Evolutionary conservation across 768 basidiomycete species (phyloP).

Genomic region (Clitopilus hobsonii): DNA sequence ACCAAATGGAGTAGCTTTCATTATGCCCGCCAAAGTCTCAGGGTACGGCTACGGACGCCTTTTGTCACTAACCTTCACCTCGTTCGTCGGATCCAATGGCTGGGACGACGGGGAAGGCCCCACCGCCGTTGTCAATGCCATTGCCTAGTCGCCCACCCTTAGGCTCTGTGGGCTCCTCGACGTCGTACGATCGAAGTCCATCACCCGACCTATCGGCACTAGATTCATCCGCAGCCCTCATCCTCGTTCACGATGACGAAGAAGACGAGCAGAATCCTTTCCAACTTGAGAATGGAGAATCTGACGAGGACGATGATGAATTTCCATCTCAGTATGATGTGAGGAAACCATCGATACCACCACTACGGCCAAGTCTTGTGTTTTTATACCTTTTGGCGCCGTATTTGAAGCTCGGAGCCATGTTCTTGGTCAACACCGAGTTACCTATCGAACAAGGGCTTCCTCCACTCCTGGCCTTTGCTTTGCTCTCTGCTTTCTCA

Average conservation of each 20-base stretch:
- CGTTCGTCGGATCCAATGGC: conserved; percentile 9
- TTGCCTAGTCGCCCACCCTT: conserved; percentile 9
- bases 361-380: conserved; percentile 51
- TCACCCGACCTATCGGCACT: conserved; percentile 23
- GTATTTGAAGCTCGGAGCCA: conserved; percentile 66
- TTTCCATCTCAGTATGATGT: conserved; percentile 39
- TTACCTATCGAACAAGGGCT: conserved; percentile 47
- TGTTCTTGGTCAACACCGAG: conserved; percentile 48
- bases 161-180: conserved; percentile 20
- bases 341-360: conserved; percentile 37
- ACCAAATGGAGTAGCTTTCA: background rate
- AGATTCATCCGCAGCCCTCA: conserved; percentile 49
- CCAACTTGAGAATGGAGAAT: conserved; percentile 34
- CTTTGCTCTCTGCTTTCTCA: conserved; percentile 54
- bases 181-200: conserved; percentile 8
- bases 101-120: conserved; percentile 11
- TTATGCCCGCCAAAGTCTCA: background rate
- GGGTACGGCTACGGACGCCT: background rate
- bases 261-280: conserved; percentile 37
- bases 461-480: conserved; percentile 45
- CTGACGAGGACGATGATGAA: conserved; percentile 35
- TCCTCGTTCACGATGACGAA: conserved; percentile 51
- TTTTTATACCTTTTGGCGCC: conserved; percentile 69
- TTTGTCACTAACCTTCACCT: background rate
- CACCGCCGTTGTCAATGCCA: conserved; percentile 10